Conservation (phyloP, 1,139 yeast genomes). For the Geotrichum histeridarum region DNA sequence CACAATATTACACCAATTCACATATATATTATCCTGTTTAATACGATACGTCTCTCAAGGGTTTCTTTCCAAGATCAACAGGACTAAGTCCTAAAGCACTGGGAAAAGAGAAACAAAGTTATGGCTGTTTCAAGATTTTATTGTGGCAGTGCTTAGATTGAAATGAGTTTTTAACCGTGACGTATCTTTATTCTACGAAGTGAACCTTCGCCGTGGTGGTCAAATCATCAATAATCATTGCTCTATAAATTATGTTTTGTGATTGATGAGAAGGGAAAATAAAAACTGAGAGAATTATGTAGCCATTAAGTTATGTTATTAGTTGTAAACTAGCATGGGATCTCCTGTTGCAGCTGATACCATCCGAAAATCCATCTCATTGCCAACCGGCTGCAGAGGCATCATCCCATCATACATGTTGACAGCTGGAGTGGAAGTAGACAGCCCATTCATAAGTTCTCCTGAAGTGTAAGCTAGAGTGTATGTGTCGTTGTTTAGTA, state of each 20-base stretch:
- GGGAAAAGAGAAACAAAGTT: too few relatives aligned
- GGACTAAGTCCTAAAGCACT: too few relatives aligned
- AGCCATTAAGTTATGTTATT: not conserved
- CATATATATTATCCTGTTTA: too few relatives aligned
- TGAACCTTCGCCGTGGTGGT: too few relatives aligned
- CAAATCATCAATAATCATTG: too few relatives aligned
- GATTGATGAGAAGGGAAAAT: not conserved
- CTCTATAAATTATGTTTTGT: not conserved
- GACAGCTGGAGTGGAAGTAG: not conserved
- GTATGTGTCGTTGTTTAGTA: not conserved
- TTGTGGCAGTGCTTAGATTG: too few relatives aligned
- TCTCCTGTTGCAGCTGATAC: not conserved
- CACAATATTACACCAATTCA: too few relatives aligned
- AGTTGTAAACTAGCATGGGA: slow-evolving; percentile 1
- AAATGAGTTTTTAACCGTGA: too few relatives aligned
- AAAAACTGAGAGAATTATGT: not conserved
- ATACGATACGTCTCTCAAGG: too few relatives aligned
- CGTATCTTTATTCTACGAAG: too few relatives aligned
- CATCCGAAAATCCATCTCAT: not conserved
- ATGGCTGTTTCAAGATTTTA: too few relatives aligned
- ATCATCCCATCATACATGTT: not conserved
- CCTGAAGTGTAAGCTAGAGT: not conserved
- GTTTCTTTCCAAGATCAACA: too few relatives aligned
- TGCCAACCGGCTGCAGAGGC: not conserved
- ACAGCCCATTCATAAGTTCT: not conserved